Evolutionary conservation across 805 yeast species (phyloP), one percentile per base, ranked within the genome.

Genomic region (Wickerhamiella sorbophila): DNA sequence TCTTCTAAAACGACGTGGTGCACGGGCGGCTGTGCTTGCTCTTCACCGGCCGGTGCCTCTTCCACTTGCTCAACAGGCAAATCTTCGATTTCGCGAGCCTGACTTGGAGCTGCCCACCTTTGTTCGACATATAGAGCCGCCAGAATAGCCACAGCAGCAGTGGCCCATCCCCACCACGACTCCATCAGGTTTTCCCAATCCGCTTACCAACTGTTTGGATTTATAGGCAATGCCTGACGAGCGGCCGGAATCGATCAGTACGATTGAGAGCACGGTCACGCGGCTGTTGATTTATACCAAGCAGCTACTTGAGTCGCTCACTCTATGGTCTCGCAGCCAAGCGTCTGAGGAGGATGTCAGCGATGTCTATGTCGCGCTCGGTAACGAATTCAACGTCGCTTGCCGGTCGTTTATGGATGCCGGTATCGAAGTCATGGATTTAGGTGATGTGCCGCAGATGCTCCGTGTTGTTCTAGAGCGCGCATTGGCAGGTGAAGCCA

Each of bases 361-460:
- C 2, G 84, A 86, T 52, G 81, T 86, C 3, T 91, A 85, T 58
- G 98, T 91, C 14, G 79, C 75, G 49, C 70, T 91, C 22, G 98
- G 98, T 0, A 91, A 87, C 55, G 96, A 88, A 59, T 91, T 86
- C 66, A 77, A 88, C 51, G 74, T 82, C 3, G 83, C 93, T 1
- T 76, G 87, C 18, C 71, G 84, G 45, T 82, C 93, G 2, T 87
- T 88, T 57, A 64, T 76, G 4, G 70, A 69, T 43, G 79, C 84
- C 2, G 94, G 94, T 0, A 75, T 91, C 4, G 87, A 81, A 49
- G 79, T 80, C 6, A 48, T 46, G 10, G 95, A 85, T 56, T 64
- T 91, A 21, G 91, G 94, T 1, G 95, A 88, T 54, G 95, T 91
- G 1, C 97, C 98, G 0, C 77, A 72, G 44, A 74, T 79, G 12